These are phyloP conservation scores for Ceratocystis huliohia DNA, from an alignment of 2,329 filamentous ascomycete genomes.

Conservation along the genomic window DNA sequence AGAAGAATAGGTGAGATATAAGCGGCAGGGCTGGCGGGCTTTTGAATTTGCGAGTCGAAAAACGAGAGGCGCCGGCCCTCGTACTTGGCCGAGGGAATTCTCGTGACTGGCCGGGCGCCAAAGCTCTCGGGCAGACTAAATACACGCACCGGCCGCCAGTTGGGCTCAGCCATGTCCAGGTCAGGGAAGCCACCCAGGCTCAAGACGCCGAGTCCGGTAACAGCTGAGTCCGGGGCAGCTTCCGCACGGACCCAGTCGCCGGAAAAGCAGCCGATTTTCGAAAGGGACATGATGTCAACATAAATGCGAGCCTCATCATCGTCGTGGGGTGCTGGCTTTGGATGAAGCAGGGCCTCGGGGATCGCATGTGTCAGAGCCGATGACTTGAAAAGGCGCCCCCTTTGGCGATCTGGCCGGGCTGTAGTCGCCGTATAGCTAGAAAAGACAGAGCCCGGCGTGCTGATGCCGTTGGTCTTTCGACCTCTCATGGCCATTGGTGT, in stretches of 20 bases:
- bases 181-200: constrained; percentile 50
- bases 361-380: constrained; percentile 63
- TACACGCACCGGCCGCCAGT: constrained; percentile 75
- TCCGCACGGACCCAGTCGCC: constrained; percentile 92
- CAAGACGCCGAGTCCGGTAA: constrained; percentile 52
- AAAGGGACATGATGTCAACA: constrained; percentile 73
- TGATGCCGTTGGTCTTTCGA: constrained; percentile 54
- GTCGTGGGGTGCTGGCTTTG: constrained; percentile 61
- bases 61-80: constrained; percentile 45
- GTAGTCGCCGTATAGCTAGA: constrained; percentile 81
- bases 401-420: constrained; percentile 56
- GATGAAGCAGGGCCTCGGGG: constrained; percentile 67
- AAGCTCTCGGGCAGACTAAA: constrained; percentile 77
- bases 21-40: constrained; percentile 44
- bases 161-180: constrained; percentile 42
- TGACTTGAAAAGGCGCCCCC: constrained; percentile 71
- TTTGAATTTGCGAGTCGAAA: constrained; percentile 55
- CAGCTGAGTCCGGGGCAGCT: constrained; percentile 57
- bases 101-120: constrained; percentile 46
- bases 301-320: constrained; percentile 85
- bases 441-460: constrained; percentile 77
- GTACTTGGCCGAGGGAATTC: constrained; percentile 43
- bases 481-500: constrained; percentile 68
- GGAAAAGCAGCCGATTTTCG: constrained; percentile 89
- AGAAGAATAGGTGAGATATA: constrained; percentile 80